Conservation (phyloP, 108 stramenopile genomes). For the Cyclotella sp. region DNA sequence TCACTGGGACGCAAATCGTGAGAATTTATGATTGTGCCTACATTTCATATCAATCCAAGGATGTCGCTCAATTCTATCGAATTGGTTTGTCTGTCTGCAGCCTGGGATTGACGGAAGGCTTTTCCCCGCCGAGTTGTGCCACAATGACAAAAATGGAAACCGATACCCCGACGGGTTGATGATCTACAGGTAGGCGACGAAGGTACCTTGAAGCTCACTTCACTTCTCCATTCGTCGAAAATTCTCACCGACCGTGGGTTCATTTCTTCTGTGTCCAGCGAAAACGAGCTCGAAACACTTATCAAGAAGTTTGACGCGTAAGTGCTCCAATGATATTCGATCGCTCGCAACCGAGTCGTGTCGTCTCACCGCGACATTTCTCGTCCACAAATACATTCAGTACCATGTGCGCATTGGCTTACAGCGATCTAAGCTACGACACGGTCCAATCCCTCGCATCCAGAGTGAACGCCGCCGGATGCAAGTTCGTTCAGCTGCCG, state of each 20-base stretch:
- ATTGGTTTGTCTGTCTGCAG: background rate
- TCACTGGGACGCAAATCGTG: conserved; percentile 48
- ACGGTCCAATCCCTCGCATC: conserved; percentile 55
- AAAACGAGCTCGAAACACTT: conserved; percentile 50
- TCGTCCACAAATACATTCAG: background rate
- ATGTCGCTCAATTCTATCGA: background rate
- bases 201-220: background rate
- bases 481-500: conserved; percentile 59
- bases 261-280: background rate
- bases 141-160: conserved; percentile 57
- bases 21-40: background rate
- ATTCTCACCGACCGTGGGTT: background rate
- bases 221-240: background rate
- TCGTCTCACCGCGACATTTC: background rate
- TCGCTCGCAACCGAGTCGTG: background rate
- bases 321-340: background rate
- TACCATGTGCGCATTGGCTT: conserved; percentile 50
- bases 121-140: conserved; percentile 54
- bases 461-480: conserved; percentile 54
- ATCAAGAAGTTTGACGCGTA: conserved; percentile 45
- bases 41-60: background rate
- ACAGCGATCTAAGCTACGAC: conserved; percentile 46
- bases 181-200: conserved; percentile 44
- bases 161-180: conserved; percentile 53
- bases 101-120: conserved; percentile 52